A percentile compares a stretch with the other conserved stretches of the same genome.
phyloP scores from a whole-genome alignment of 1,139 yeast genomes.

The Taphrina communis region DNA sequence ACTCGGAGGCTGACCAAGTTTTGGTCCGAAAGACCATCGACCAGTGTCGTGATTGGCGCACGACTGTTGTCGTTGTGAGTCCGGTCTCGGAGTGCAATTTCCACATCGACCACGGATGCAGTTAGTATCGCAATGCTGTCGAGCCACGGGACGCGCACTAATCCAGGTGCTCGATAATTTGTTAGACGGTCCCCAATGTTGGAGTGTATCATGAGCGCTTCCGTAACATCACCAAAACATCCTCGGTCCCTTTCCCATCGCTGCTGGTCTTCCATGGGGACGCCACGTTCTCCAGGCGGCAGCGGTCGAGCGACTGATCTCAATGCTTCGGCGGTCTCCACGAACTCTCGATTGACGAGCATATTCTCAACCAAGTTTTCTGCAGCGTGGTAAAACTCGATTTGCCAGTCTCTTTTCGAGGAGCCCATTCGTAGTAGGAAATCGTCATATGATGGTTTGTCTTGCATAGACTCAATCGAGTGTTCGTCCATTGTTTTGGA shows the following conservation, averaged over 20 bases:
- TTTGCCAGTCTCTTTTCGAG: constrained; percentile 1
- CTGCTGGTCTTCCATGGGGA: not conserved
- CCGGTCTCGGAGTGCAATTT: constrained; percentile 33
- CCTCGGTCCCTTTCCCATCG: not conserved
- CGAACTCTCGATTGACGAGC: not conserved
- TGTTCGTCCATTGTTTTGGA: constrained; percentile 7
- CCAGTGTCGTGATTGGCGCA: constrained; percentile 10
- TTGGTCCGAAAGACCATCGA: constrained; percentile 34
- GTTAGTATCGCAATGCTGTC: constrained; percentile 2
- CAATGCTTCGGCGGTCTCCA: constrained; percentile 3
- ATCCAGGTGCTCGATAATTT: not conserved
- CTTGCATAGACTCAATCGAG: not conserved
- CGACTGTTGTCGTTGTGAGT: constrained; percentile 32
- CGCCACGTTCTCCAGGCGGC: not conserved
- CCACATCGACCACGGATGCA: constrained; percentile 31
- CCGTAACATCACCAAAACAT: constrained; percentile 1
- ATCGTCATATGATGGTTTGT: not conserved
- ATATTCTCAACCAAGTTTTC: constrained; percentile 3
- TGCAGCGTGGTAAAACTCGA: constrained; percentile 3
- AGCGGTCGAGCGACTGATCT: not conserved
- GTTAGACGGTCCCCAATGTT: not conserved
- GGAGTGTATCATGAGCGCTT: not conserved
- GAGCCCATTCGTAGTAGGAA: not conserved
- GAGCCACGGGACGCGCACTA: not conserved
- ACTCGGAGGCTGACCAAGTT: constrained; percentile 25